Evolutionary conservation across 148 eudicot genomes (phyloP).

Genomic region (Oxyria digyna): DNA sequence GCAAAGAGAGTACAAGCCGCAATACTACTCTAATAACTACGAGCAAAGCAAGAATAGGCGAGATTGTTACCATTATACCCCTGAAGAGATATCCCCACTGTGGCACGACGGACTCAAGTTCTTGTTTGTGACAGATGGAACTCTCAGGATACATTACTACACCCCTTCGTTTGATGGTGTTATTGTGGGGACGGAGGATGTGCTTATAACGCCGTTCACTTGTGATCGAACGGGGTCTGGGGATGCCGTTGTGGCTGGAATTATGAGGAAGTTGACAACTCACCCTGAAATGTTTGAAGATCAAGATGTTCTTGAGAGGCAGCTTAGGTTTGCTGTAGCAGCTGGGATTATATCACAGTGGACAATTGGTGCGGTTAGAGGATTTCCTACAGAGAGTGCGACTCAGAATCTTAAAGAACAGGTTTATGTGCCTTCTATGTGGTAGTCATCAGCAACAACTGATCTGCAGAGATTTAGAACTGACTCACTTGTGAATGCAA

Average conservation of each 20-base stretch:
- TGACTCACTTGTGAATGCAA: too few relatives aligned
- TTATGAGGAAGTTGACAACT: conserved; percentile 70
- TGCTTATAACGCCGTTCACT: conserved; percentile 76
- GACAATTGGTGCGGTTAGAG: conserved; percentile 77
- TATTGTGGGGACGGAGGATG: conserved; percentile 81
- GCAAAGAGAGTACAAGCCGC: conserved; percentile 57
- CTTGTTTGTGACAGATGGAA: conserved; percentile 85
- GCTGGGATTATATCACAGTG: conserved; percentile 88
- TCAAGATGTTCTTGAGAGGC: conserved; percentile 60
- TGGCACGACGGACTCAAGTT: conserved; percentile 77
- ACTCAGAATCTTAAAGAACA: conserved; percentile 71
- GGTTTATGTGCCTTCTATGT: too few relatives aligned
- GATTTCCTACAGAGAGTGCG: conserved; percentile 76
- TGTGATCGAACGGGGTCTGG: conserved; percentile 91
- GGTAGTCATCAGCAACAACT: not conserved
- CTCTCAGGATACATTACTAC: conserved; percentile 77
- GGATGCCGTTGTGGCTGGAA: conserved; percentile 84
- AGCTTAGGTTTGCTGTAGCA: conserved; percentile 67
- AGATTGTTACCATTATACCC: conserved; percentile 71
- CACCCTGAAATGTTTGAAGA: conserved; percentile 59
- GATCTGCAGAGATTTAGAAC: too few relatives aligned
- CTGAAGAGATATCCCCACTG: conserved; percentile 66
- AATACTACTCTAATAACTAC: conserved; percentile 55
- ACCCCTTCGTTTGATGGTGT: conserved; percentile 63
- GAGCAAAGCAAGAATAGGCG: conserved; percentile 51